Percentiles rank a stretch among this genome's conserved stretches.
Evolutionary conservation across 768 basidiomycete species (phyloP).

Genomic region (Tulasnella calospora): DNA sequence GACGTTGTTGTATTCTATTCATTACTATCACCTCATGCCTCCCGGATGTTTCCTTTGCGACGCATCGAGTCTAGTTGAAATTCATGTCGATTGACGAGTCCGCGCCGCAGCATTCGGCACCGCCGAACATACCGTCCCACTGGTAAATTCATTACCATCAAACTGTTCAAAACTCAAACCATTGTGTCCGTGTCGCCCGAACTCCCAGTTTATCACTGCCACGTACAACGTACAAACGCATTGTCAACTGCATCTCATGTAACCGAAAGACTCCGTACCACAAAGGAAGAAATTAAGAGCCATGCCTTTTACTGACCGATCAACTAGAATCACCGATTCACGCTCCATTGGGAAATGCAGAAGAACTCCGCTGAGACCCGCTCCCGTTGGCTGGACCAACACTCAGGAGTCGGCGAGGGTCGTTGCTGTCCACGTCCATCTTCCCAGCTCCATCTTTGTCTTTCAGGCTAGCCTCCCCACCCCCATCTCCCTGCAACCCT

Average conservation of each 20-base stretch:
- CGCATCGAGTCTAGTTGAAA: not conserved
- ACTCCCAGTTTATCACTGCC: not conserved
- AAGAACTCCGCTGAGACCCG: not conserved
- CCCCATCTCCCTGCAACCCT: constrained; percentile 13
- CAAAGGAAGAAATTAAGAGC: not conserved
- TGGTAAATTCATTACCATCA: not conserved
- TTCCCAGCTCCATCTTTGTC: not conserved
- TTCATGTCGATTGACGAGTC: not conserved
- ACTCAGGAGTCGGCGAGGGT: not conserved
- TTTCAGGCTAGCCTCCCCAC: not conserved
- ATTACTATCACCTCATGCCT: not conserved
- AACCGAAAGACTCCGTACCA: not conserved
- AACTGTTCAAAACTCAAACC: not conserved
- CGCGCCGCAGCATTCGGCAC: not conserved
- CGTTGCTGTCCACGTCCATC: not conserved
- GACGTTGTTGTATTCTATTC: not conserved
- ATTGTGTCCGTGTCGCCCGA: not conserved
- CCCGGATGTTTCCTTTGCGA: not conserved
- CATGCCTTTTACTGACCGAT: not conserved
- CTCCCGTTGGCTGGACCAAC: not conserved
- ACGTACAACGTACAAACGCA: not conserved
- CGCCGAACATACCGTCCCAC: not conserved
- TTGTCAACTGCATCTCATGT: not conserved
- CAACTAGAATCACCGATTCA: not conserved
- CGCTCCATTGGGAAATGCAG: not conserved